A percentile compares a stretch with the other conserved stretches of the same genome.
These are phyloP conservation scores for Thalassiosira livingstoniorum DNA, from an alignment of 352 stramenopile species.

Conservation along the genomic window DNA sequence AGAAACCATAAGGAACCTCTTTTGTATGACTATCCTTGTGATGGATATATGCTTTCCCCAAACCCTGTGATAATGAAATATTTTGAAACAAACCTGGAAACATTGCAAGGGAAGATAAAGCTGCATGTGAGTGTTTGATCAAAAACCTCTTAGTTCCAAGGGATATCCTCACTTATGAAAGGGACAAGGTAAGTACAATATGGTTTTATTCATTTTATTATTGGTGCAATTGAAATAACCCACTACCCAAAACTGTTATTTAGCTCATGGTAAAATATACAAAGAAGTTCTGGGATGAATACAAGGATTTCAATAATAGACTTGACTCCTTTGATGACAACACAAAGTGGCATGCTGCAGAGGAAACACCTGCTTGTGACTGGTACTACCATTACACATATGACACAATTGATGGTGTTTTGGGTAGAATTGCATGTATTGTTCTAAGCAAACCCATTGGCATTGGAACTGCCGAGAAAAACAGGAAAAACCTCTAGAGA, in stretches of 20 bases:
- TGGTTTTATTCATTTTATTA: slow-evolving; percentile 6
- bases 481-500: slow-evolving; percentile 27
- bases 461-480: slow-evolving; percentile 31
- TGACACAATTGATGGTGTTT: not conserved
- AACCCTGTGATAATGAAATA: not conserved
- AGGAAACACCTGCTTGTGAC: not conserved
- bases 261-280: no score
- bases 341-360: slow-evolving; percentile 38
- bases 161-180: not conserved
- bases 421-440: slow-evolving; percentile 12
- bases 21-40: not conserved
- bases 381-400: slow-evolving; percentile 30
- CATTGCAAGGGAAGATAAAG: not conserved
- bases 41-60: not conserved
- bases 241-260: no score
- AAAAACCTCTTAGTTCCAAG: not conserved
- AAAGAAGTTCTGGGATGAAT: no score
- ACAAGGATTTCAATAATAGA: no score
- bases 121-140: not conserved
- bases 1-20: not conserved
- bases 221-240: no score
- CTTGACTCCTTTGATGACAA: no score
- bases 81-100: not conserved
- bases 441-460: slow-evolving; percentile 20
- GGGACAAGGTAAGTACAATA: not conserved